A percentile compares a stretch with the other conserved stretches of the same genome.
Conservation (phyloP, 768 basidiomycete species). For the Termitomyces sp. region DNA sequence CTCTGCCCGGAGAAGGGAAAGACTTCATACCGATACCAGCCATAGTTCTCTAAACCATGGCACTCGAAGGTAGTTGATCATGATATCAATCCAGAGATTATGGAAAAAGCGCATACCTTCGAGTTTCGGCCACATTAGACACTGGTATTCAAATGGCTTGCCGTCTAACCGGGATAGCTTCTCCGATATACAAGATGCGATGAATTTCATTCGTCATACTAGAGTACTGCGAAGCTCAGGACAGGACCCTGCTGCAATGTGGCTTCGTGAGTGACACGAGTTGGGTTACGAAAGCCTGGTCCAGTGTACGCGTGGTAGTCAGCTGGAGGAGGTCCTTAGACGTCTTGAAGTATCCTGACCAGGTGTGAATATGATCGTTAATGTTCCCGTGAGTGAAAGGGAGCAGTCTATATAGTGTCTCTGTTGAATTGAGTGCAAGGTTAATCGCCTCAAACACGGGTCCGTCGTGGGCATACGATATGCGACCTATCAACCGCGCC, state of each 20-base stretch:
- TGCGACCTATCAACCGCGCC: conserved; percentile 67
- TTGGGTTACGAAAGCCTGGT: conserved; percentile 89
- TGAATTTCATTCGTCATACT: conserved; percentile 97
- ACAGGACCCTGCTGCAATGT: conserved; percentile 88
- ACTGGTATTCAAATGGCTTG: conserved; percentile 71
- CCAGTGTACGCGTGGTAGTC: conserved; percentile 90
- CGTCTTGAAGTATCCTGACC: conserved; percentile 94
- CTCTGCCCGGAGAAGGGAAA: background rate
- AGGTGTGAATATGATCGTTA: conserved; percentile 83
- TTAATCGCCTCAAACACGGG: conserved; percentile 95
- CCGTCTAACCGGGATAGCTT: conserved; percentile 81
- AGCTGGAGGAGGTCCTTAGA: conserved; percentile 85
- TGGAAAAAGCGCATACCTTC: conserved; percentile 37
- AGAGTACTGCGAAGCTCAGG: conserved; percentile 79
- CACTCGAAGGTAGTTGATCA: conserved; percentile 61
- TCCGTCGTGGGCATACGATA: conserved; percentile 89
- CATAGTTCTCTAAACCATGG: conserved; percentile 77
- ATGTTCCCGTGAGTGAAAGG: conserved; percentile 79
- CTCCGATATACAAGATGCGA: conserved; percentile 85
- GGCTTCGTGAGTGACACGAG: conserved; percentile 86
- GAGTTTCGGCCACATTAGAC: conserved; percentile 90
- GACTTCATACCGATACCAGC: conserved; percentile 71
- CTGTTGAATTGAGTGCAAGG: conserved; percentile 85
- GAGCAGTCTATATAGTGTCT: conserved; percentile 97
- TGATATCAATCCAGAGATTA: background rate